These are phyloP conservation scores for Zea luxurians DNA, from an alignment of 176 grass and related monocot species.

Conservation along the genomic window DNA sequence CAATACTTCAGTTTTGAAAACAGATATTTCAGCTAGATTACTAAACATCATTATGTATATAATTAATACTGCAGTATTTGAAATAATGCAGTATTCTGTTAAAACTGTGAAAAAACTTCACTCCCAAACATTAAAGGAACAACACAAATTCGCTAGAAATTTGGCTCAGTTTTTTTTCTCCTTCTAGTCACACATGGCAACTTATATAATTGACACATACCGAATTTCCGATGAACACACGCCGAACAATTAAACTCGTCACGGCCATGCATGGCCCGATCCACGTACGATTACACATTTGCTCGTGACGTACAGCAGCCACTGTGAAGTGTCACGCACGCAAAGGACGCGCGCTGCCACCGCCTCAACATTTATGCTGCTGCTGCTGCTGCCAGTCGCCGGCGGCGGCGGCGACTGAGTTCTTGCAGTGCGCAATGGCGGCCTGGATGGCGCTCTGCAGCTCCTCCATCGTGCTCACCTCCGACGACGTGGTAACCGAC, in stretches of 20 bases:
- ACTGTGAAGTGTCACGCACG: slow-evolving; percentile 18
- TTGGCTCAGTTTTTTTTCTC: no score
- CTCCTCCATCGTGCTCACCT: slow-evolving; percentile 95
- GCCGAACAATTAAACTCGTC: slow-evolving; percentile 14
- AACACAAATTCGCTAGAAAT: no score
- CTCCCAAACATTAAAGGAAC: no score
- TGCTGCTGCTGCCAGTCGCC: not conserved
- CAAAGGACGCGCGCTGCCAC: not conserved
- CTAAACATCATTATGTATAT: no score
- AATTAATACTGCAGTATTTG: no score
- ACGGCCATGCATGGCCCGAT: not conserved
- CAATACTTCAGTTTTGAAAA: no score
- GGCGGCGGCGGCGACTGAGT: slow-evolving; percentile 42
- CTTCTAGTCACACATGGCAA: not conserved
- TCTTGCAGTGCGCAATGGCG: slow-evolving; percentile 96
- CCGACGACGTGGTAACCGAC: slow-evolving; percentile 53
- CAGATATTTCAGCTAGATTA: no score
- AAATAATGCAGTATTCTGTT: no score
- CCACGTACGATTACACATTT: not conserved
- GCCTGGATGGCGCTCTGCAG: slow-evolving; percentile 88
- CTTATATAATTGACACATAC: not conserved
- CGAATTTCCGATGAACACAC: not conserved
- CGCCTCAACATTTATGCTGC: slow-evolving; percentile 32
- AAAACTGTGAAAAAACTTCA: no score
- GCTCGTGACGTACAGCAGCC: slow-evolving; percentile 22